A percentile compares a stretch with the other conserved stretches of the same genome.
These are phyloP conservation scores for Raddia guianensis DNA, from an alignment of 176 grass and related monocot genomes.

Conservation along the genomic window DNA sequence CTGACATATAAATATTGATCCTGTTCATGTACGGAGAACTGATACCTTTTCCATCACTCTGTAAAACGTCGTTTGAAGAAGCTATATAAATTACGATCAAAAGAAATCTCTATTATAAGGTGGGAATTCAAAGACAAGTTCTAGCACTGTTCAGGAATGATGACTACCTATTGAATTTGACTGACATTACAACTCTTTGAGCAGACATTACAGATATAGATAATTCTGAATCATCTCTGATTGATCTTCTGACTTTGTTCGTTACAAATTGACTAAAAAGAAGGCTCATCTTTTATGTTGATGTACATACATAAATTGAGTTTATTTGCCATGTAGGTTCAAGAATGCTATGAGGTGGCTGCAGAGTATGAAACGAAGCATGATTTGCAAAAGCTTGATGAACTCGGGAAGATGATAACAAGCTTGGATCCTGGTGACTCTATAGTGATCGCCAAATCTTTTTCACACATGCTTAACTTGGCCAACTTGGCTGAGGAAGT, in stretches of 20 bases:
- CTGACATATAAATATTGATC: background rate
- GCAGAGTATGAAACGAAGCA: conserved; percentile 68
- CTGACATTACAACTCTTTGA: background rate
- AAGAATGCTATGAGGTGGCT: conserved; percentile 76
- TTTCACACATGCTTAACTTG: conserved; percentile 83
- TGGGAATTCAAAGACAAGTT: background rate
- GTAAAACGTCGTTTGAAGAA: background rate
- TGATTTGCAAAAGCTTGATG: conserved; percentile 62
- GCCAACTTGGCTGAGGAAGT: conserved; percentile 84
- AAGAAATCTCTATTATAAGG: background rate
- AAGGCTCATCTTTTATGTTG: background rate
- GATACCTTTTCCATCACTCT: background rate
- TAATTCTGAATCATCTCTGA: background rate
- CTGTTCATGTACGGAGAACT: background rate
- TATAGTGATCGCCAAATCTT: conserved; percentile 75
- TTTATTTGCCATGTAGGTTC: conserved; percentile 50
- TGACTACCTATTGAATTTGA: conserved; percentile 10
- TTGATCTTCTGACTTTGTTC: background rate
- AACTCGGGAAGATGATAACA: conserved; percentile 68
- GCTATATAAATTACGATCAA: background rate
- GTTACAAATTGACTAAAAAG: conserved; percentile 5
- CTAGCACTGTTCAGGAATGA: background rate
- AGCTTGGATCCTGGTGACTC: conserved; percentile 75
- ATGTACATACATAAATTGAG: conserved; percentile 18
- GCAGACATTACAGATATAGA: background rate